phyloP scores from a whole-genome alignment of 2,329 filamentous ascomycete genomes.

The Ceratocystis albifundus region DNA sequence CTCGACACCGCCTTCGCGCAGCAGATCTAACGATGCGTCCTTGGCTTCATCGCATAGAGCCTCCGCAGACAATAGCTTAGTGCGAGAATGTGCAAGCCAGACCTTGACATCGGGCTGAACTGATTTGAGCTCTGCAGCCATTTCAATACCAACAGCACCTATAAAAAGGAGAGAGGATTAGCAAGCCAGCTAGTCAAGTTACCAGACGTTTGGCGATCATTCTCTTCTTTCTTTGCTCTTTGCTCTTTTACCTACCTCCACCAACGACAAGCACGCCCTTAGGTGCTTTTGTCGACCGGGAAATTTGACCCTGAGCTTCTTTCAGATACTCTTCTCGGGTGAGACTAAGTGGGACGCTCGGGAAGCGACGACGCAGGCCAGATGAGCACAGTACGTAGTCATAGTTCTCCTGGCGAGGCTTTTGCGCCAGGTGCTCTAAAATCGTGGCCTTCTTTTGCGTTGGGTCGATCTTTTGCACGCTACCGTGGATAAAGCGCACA shows the following conservation, averaged over 20 bases:
- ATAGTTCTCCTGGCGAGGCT: slow-evolving; percentile 41
- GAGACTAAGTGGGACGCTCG: slow-evolving; percentile 57
- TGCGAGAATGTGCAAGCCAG: slow-evolving; percentile 63
- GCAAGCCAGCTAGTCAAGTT: slow-evolving; percentile 18
- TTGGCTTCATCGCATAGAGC: slow-evolving; percentile 59
- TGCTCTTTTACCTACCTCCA: slow-evolving; percentile 38
- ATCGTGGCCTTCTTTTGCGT: slow-evolving; percentile 48
- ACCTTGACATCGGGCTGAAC: slow-evolving; percentile 53
- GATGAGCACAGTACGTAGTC: slow-evolving; percentile 67
- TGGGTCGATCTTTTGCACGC: slow-evolving; percentile 48
- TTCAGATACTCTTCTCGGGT: slow-evolving; percentile 50
- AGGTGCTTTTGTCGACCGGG: slow-evolving; percentile 39
- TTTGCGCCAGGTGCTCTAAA: slow-evolving; percentile 37
- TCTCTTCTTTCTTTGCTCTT: slow-evolving; percentile 35
- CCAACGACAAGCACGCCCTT: slow-evolving; percentile 61
- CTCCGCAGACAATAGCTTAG: slow-evolving; percentile 60
- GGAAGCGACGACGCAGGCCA: slow-evolving; percentile 58
- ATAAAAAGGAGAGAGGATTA: slow-evolving; percentile 24
- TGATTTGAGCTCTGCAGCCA: slow-evolving; percentile 65
- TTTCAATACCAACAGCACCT: slow-evolving; percentile 67
- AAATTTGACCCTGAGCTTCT: slow-evolving; percentile 51
- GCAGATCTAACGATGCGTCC: slow-evolving; percentile 45
- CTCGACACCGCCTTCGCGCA: slow-evolving; percentile 53
- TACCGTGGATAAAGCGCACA: slow-evolving; percentile 55
- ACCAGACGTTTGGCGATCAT: background rate